Conservation (phyloP, 2,329 filamentous ascomycete genomes). For the Exophiala dermatitidis region DNA sequence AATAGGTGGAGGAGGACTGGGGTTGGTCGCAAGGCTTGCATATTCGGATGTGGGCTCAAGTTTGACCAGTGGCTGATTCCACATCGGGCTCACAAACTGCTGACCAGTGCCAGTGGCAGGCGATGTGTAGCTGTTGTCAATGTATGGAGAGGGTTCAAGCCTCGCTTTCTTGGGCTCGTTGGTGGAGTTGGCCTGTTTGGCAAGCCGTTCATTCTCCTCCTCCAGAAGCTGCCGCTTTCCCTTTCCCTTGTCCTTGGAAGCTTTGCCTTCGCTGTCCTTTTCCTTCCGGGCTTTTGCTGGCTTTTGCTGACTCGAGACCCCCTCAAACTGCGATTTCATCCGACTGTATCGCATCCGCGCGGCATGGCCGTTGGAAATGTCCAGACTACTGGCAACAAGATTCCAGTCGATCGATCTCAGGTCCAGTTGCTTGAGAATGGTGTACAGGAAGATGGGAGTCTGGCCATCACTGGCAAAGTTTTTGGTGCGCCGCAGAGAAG, state of each 20-base stretch:
- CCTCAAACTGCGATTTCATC: conserved; percentile 49
- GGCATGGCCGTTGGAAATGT: conserved; percentile 51
- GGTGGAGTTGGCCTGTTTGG: neutral
- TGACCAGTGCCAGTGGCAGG: neutral
- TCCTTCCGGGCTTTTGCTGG: conserved; percentile 16
- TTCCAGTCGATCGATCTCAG: conserved; percentile 50
- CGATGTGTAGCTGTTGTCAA: neutral
- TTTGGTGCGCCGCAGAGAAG: conserved; percentile 16
- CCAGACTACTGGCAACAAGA: conserved; percentile 42
- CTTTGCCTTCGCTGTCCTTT: conserved; percentile 10
- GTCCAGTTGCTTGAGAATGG: conserved; percentile 50
- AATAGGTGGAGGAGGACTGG: neutral
- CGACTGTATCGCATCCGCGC: conserved; percentile 52
- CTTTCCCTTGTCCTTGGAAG: conserved; percentile 14
- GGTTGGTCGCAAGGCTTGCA: neutral
- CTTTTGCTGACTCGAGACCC: conserved; percentile 28
- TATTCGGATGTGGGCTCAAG: conserved; percentile 1
- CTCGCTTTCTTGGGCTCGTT: conserved; percentile 17
- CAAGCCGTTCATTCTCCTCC: conserved; percentile 12
- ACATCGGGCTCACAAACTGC: conserved; percentile 6
- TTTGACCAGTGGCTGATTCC: conserved; percentile 9
- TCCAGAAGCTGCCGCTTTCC: conserved; percentile 4
- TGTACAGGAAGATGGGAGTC: conserved; percentile 48
- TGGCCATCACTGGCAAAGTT: conserved; percentile 40
- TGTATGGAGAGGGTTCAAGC: conserved; percentile 9